Evolutionary conservation across 2,329 filamentous ascomycete genomes (phyloP), one percentile per base, ranked within the genome.

Genomic region (Ophiocordyceps camponoti-rufipedis): DNA sequence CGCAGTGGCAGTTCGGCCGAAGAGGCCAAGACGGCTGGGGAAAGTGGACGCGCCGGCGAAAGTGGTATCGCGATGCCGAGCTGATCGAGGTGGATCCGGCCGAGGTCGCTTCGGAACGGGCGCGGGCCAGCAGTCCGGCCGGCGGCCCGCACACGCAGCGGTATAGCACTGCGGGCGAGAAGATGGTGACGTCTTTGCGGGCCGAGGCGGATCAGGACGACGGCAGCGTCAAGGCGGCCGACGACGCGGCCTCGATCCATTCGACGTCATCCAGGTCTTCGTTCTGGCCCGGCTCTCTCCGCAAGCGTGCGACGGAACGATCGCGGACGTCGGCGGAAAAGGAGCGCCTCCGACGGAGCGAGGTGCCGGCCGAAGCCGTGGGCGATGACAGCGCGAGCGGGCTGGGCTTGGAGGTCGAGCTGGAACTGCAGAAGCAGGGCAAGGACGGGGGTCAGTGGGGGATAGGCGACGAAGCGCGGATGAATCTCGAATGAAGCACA

Each of bases 61-160:
- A 96, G 64, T 98, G 91, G 91, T 91, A 86, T 57, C 83, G 91
- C 38, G 91, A 96, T 58, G 91, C 91, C 10, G 91, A 98, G 64
- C 74, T 98, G 4, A 85, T 95, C 32, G 91, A 98, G 57, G 66
- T 81, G 10, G 63, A 67, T 18, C 58, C 58, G 55, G 33, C 49
- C 2, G 48, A 58, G 5, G 42, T 66, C 29, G 63, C 67, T 43
- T 45, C 48, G 56, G 65, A 13, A 55, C 65, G 47, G 28, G 44
- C 51, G 12, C 58, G 47, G 19, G 45, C 52, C 9, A 61, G 58
- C n/a, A 49, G 47, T 8, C 38, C 49, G 10, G 42, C 51, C 18
- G 55, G 56, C 14, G 48, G 56, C 12, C 48, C 53, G 42, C 52
- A 48, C 35, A 56, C 52, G 1, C 54, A 59, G 42, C 55, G 54